A percentile compares a stretch with the other conserved stretches of the same genome.
Conservation (phyloP, 148 eudicot genomes). For the Cornus controversa region DNA sequence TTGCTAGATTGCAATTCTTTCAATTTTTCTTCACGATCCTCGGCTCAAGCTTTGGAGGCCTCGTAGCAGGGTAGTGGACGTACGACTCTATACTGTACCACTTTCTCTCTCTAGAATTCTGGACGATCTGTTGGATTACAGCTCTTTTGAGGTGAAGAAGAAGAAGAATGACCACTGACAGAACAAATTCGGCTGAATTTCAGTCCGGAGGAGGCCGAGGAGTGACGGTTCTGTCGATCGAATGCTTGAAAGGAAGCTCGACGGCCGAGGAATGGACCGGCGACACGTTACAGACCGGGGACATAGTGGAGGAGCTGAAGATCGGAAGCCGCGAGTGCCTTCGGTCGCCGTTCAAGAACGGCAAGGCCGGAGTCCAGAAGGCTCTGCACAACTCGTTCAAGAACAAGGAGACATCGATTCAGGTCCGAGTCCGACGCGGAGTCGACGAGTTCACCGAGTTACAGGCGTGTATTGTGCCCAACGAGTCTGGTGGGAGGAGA, state of each 20-base stretch:
- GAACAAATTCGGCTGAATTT: constrained; percentile 20
- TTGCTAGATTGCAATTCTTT: no score
- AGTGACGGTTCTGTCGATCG: constrained; percentile 55
- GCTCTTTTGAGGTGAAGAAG: no score
- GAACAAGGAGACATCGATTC: constrained; percentile 51
- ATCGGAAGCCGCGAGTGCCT: constrained; percentile 34
- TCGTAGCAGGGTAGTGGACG: no score
- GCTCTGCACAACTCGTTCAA: constrained; percentile 52
- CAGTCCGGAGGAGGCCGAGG: not conserved
- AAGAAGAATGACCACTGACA: constrained; percentile 40
- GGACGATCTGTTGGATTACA: no score
- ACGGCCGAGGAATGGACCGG: constrained; percentile 87
- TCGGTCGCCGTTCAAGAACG: constrained; percentile 60
- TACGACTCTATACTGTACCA: not conserved
- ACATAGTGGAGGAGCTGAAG: constrained; percentile 65
- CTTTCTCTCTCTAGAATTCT: not conserved
- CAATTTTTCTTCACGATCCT: no score
- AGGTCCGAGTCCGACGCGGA: constrained; percentile 61
- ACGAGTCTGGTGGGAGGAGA: constrained; percentile 48
- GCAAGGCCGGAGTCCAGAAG: constrained; percentile 67
- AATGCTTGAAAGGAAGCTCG: constrained; percentile 70
- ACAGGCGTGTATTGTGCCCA: constrained; percentile 76
- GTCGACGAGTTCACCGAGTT: constrained; percentile 51
- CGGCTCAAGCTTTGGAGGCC: no score
- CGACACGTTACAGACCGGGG: constrained; percentile 70